Evolutionary conservation across 1,284 basidiomycete genomes (phyloP).

Genomic region (Dichomitus squalens): DNA sequence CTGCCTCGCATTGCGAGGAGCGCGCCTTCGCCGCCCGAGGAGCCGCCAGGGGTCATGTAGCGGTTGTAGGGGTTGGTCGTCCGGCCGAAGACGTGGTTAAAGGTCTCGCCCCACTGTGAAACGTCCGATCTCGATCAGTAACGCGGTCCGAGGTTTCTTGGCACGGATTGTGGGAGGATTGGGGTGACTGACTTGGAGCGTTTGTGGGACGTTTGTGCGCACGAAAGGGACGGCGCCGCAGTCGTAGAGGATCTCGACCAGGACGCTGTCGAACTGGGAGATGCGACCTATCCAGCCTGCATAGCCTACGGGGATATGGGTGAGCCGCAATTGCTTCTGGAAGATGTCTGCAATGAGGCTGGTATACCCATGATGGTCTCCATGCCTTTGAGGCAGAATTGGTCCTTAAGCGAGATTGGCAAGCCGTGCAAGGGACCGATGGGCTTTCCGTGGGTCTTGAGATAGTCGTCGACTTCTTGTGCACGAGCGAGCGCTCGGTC

Average conservation of each 20-base stretch:
- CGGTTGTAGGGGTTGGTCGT: conserved; percentile 75
- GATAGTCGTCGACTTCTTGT: conserved; percentile 49
- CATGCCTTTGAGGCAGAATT: conserved; percentile 53
- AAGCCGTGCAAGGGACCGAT: conserved; percentile 66
- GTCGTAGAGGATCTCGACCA: conserved; percentile 44
- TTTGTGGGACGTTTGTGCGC: conserved; percentile 52
- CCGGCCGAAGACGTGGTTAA: conserved; percentile 60
- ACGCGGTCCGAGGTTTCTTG: background rate
- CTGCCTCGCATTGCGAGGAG: conserved; percentile 76
- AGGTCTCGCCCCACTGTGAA: conserved; percentile 42
- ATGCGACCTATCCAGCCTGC: conserved; percentile 56
- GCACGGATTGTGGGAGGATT: background rate
- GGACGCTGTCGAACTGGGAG: conserved; percentile 38
- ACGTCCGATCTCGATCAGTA: background rate
- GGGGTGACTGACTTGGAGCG: conserved; percentile 37
- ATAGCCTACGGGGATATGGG: conserved; percentile 49
- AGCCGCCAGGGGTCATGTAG: conserved; percentile 74
- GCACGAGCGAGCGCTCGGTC: conserved; percentile 56
- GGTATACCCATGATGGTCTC: conserved; percentile 52
- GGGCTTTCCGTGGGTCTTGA: conserved; percentile 45
- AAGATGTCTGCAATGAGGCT: too few relatives aligned
- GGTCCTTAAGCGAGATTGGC: conserved; percentile 65
- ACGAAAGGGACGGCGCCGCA: conserved; percentile 50
- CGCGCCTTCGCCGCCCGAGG: conserved; percentile 81
- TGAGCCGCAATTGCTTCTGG: background rate